Base-by-base conservation (phyloP, 352 stramenopile genomes). In the Achlya hypogyna region DNA sequence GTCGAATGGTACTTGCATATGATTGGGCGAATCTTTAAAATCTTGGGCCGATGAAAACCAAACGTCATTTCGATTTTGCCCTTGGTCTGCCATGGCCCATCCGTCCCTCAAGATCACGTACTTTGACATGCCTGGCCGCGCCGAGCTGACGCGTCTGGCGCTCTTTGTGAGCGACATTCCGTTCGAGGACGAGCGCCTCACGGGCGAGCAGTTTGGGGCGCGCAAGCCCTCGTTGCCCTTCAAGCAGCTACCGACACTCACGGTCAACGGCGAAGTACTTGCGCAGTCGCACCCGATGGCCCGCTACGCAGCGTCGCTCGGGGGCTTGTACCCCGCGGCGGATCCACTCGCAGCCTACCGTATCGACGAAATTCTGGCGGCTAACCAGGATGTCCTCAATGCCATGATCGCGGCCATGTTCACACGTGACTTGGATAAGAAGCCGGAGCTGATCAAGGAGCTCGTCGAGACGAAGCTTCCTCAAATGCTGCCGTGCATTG, bases 131-230 rank as follows among this genome's bases (percentile, higher is more conserved):
- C 60, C 72, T 35, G 79, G 76, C 0, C 76, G 79, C 28, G 79
- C 76, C 40, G 79, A 88, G 71, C 58, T 75, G 4, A 84, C 81
- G 47, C 76, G 79, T 0, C 60, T 87, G 28, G 75, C 78, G 45
- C 53, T 88, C 25, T 75, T 74, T 18, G 71, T 85, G n/a, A 71
- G 56, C 22, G 70, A 70, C 22, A 63, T 88, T 40, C 31, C 58
- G 10, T 88, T 88, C 47, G 76, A 86, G 35, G 76, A 88, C 70
- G 75, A 84, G 27, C 78, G 78, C 35, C 62, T 88, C n/a, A 53
- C 59, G 12, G 53, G 27, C 5, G 63, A 72, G 23, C 45, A 79
- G 25, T 79, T 75, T 51, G 18, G 2, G 12, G 27, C 63, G 32
- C 53, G 66, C 20, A 81, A 82, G 56, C 65, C 70, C 1, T 60